A percentile compares a stretch with the other conserved stretches of the same genome.
phyloP scores from a whole-genome alignment of 306 rosid genomes.

The Lathyrus tuberosus region DNA sequence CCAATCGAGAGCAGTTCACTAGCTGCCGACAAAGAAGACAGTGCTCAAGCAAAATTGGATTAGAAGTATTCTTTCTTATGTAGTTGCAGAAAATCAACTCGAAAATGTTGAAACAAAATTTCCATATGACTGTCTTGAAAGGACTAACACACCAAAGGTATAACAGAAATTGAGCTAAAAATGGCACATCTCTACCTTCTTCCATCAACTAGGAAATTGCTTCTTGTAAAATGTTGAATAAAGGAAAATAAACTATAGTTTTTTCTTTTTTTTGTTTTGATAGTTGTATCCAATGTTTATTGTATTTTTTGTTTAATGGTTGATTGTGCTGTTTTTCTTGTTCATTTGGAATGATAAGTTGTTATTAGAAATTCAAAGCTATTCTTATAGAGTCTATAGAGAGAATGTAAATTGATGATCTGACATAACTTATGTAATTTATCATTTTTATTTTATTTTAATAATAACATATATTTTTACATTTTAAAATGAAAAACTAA shows the following conservation, averaged over 20 bases:
- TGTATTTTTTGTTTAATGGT: background rate
- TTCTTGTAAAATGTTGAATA: conserved; percentile 39
- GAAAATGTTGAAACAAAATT: background rate
- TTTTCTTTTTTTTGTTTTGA: background rate
- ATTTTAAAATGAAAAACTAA: too few relatives aligned
- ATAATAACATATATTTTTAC: too few relatives aligned
- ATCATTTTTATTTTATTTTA: too few relatives aligned
- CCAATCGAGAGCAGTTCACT: conserved; percentile 31
- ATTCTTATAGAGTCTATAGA: too few relatives aligned
- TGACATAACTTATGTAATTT: too few relatives aligned
- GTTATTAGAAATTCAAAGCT: too few relatives aligned
- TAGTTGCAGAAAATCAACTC: background rate
- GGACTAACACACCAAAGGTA: conserved; percentile 1
- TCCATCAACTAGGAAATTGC: conserved; percentile 17
- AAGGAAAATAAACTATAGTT: conserved; percentile 16
- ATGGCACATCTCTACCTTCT: conserved; percentile 23
- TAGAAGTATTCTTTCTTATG: conserved; percentile 33
- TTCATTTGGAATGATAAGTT: background rate
- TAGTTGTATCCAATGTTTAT: background rate
- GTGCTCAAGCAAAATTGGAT: conserved; percentile 33
- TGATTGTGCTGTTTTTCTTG: background rate
- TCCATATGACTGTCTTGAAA: too few relatives aligned
- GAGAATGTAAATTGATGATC: too few relatives aligned
- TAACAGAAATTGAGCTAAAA: background rate
- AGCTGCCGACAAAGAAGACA: conserved; percentile 33